Evolutionary conservation across 75 land plant species (phyloP), one percentile per base, ranked within the genome.

Genomic region (Chamaecyparis obtusa): DNA sequence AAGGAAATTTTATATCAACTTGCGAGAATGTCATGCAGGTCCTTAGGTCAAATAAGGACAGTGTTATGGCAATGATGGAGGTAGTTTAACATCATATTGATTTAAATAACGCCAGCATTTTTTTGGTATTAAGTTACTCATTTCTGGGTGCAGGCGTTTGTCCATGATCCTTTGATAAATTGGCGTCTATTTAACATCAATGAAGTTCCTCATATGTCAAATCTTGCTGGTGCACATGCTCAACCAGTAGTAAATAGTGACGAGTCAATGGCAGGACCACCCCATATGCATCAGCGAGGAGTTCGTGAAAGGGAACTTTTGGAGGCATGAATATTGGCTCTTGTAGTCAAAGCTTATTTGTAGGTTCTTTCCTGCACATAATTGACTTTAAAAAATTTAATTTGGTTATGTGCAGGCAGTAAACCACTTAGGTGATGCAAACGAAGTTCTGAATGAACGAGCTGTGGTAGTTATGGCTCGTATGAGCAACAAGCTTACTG

Each of bases 11-110:
- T 87, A 94, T 99, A 37, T 95, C 99, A 51, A 98, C 99, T 64
- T 98, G 99, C 90, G 97, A 98, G 90, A 96, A 94, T 92, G 99
- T 98, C n/a, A 95, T 98, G 96, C 97, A 96, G 87, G 99, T 97
- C 76, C 94, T 98, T 19, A 92, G 99, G 78, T 86, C 99, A 86
- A 95, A 97, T 87, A 98, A 95, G 87, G 99, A 98, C 87, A 97
- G 99, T 87, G 99, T 98, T 57, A 98, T 98, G 99, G 99, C 99
- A 24, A 98, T 97, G 99, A 98, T 98, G 99, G 99, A 98, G 97
- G 98, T 95, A 89, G n/a, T 27, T 81, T 33, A 30, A 11, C 32
- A 2, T 74, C 14, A 33, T 1, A 33, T 14, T 83, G 19, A 87
- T 32, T 46, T 80, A 79, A 15, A 46, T 79, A 46, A 83, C 35